Evolutionary conservation across 768 basidiomycete genomes (phyloP).

Genomic region (Erythrobasidium yunnanense): DNA sequence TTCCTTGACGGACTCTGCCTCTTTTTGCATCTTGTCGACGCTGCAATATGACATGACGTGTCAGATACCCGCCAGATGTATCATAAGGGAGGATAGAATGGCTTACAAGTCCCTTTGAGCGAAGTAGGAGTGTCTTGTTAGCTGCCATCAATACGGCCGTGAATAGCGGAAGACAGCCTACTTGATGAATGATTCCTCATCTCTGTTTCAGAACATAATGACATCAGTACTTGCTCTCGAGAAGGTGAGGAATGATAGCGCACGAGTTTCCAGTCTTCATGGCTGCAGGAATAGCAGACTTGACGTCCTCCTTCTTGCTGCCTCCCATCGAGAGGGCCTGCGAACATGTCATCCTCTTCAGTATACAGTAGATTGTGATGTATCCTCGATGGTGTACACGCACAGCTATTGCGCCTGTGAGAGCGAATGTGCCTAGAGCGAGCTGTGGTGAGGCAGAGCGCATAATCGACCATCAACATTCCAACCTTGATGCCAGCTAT

Average conservation of each 20-base stretch:
- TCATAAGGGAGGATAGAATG: background rate
- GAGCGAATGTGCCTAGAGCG: conserved; percentile 18
- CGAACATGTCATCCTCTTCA: background rate
- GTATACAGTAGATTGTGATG: background rate
- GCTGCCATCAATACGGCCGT: background rate
- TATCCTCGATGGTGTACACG: background rate
- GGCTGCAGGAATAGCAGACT: background rate
- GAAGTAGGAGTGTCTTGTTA: background rate
- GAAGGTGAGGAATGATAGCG: background rate
- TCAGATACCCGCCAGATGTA: background rate
- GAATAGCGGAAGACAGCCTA: background rate
- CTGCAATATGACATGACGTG: background rate
- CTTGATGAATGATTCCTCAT: conserved; percentile 24
- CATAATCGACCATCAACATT: background rate
- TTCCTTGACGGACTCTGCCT: conserved; percentile 14
- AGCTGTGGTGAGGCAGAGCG: background rate
- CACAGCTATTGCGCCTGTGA: conserved; percentile 4
- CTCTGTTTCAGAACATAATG: background rate
- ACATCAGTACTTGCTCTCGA: background rate
- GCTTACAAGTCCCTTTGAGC: conserved; percentile 19
- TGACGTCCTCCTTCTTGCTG: conserved; percentile 16
- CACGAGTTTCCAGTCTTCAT: conserved; percentile 15
- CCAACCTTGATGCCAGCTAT: background rate
- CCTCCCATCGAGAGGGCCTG: conserved; percentile 22
- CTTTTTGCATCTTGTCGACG: conserved; percentile 24